Base-by-base conservation (phyloP, 1,139 yeast species). In the Kurtzmaniella natalensis region DNA sequence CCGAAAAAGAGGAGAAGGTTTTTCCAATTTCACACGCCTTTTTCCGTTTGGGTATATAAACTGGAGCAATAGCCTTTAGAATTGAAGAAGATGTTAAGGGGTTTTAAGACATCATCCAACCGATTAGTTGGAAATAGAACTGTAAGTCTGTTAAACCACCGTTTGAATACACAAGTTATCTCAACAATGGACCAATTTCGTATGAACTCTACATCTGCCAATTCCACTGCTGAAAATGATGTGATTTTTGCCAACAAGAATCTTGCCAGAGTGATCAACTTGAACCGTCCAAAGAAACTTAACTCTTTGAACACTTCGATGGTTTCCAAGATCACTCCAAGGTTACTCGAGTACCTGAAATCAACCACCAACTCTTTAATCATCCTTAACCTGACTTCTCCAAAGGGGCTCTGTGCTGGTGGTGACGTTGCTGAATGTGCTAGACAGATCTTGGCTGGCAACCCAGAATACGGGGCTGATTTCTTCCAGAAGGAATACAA, bases 371-470 rank as follows among this genome's bases (percentile, higher is more conserved):
- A 82, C 41, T 77, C 81, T 44, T 55, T 86, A 40, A 64, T 89
- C 30, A 68, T 92, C 28, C 65, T 89, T 41, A 79, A 78, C 37
- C 84, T 95, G 18, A 75, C 73, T 30, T 79, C 82, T 10, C 70
- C 71, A 17, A 74, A 68, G 46, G 74, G 86, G 3, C 72, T 81
- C 39, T 82, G 92, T 61, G 85, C 97, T 27, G 98, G 98, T 35
- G 98, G 97, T 27, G 98, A 92, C 55, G 95, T 92, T 30, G 82
- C 92, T 27, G 80, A 77, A 37, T 78, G 87, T 50, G 86, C 84
- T 17, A 59, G 61, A 37, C 61, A 65, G 45, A 77, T 77, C 47
- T 43, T 62, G 31, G 50, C 58, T 3, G 76, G 72, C n/a, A 62
- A 76, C 40, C 65, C 77, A 1, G 61, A 59, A 8, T 67, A 73